Evolutionary conservation across 352 stramenopile genomes (phyloP).

Genomic region (Phytophthora niederhauseri): DNA sequence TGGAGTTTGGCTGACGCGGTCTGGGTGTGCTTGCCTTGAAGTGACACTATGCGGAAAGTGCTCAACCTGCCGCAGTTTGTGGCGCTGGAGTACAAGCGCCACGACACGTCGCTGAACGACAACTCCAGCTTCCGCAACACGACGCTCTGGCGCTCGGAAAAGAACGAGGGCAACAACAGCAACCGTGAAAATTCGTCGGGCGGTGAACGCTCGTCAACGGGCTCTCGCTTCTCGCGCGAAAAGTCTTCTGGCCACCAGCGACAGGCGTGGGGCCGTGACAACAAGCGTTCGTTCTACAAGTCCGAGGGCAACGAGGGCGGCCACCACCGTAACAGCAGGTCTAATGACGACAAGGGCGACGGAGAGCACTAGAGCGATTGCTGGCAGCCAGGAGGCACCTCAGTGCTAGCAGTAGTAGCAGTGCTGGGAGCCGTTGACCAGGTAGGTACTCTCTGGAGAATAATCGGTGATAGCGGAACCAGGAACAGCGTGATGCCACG

Average conservation of each 20-base stretch:
- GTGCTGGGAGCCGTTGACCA: conserved; percentile 1
- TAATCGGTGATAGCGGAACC: not conserved
- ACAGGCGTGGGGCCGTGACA: conserved; percentile 64
- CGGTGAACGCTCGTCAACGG: conserved; percentile 36
- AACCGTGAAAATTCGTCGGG: conserved; percentile 30
- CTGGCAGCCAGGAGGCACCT: conserved; percentile 1
- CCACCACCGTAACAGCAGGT: conserved; percentile 41
- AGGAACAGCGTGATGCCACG: conserved; percentile 7
- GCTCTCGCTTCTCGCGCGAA: conserved; percentile 61
- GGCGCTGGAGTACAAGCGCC: conserved; percentile 92
- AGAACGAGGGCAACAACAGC: conserved; percentile 43
- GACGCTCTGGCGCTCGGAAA: conserved; percentile 77
- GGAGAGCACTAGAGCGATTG: conserved; percentile 17
- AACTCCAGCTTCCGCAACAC: conserved; percentile 84
- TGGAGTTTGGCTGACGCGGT: not conserved
- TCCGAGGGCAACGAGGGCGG: conserved; percentile 45
- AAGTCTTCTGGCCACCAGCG: conserved; percentile 48
- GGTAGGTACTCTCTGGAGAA: conserved; percentile 8
- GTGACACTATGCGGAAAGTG: conserved; percentile 90
- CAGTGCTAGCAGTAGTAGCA: conserved; percentile 13
- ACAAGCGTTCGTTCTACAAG: conserved; percentile 62
- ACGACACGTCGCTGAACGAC: conserved; percentile 87
- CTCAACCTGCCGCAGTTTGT: conserved; percentile 93
- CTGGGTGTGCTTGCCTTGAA: conserved; percentile 17
- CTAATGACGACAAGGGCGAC: conserved; percentile 39